A percentile compares a stretch with the other conserved stretches of the same genome.
These are phyloP conservation scores for Mycena chlorophos DNA, from an alignment of 768 basidiomycete species.

Conservation along the genomic window DNA sequence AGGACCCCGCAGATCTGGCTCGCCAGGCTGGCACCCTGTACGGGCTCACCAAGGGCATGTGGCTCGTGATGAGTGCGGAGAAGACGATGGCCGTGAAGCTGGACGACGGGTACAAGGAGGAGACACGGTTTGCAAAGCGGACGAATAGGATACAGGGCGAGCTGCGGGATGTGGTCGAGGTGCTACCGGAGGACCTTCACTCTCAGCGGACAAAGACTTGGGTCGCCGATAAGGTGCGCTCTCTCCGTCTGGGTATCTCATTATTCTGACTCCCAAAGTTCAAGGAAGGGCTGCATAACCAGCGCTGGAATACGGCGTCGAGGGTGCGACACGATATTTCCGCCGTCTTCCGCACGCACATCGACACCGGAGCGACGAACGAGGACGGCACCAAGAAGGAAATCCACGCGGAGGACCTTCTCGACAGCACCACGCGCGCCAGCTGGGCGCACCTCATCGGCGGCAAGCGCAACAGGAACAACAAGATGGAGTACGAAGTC, in stretches of 20 bases:
- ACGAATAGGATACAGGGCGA: slow-evolving; percentile 7
- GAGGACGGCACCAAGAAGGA: background rate
- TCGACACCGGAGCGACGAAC: background rate
- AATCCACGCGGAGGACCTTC: background rate
- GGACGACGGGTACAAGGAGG: background rate
- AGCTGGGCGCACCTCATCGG: background rate
- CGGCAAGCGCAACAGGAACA: background rate
- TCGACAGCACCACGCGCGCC: background rate
- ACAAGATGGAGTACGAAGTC: background rate
- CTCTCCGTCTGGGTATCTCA: background rate
- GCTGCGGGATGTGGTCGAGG: background rate
- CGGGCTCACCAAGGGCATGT: background rate
- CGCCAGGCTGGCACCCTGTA: background rate
- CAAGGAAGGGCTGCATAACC: background rate
- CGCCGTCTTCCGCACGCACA: background rate
- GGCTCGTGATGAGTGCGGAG: background rate
- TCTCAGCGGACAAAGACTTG: background rate
- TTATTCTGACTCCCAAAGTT: background rate
- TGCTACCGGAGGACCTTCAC: background rate
- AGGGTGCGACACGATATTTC: background rate
- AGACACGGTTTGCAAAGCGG: background rate
- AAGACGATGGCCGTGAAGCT: background rate
- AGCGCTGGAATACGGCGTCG: background rate
- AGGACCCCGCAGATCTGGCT: background rate
- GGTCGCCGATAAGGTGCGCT: background rate